Evolutionary conservation across 176 grass and related monocot genomes (phyloP), one percentile per base, ranked within the genome.

Genomic region (Dactylis glomerata): DNA sequence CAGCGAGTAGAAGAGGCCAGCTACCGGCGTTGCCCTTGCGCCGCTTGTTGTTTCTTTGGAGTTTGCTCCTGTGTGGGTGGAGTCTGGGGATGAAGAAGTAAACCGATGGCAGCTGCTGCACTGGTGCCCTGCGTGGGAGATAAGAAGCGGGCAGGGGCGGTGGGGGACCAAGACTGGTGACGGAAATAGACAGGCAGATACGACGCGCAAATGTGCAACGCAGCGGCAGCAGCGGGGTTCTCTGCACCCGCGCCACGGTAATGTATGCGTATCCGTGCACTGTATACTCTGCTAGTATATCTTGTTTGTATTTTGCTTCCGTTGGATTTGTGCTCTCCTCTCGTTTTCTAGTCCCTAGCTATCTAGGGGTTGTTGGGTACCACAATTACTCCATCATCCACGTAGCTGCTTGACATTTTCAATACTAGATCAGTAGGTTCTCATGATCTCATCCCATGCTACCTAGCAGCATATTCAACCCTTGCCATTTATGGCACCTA

Each of bases 161-260:
- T 36, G 69, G 67, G 87, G 68, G 70, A 61, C 47, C 81, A 42
- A 33, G 28, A 38, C 69, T 14, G 46, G 59, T 41, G 63, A 10
- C 16, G 55, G 87, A 84, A 88, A 76, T 50, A 69, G 77, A 84
- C 82, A 61, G 57, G 69, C 77, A 61, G 82, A 89, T 89, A 85
- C 84, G 87, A 30, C 28, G 69, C 10, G 57, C 81, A 81, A 37
- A 82, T 59, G 59, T 32, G 87, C 66, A 52, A 52, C 50, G 50
- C 19, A 41, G 41, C 27, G 3, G 41, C 76, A 49, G 45, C 73
- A 41, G 23, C 77, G 32, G 63, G 44, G 87, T 80, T 61, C 87
- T 79, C 81, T 88, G 67, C 70, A 84, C 75, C 75, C 73, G 80
- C 41, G 42, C 75, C 56, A 74, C 77, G 67, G 81, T 88, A 64